Base-by-base conservation (phyloP, 495 filamentous ascomycete genomes). In the Annulohypoxylon bovei region DNA sequence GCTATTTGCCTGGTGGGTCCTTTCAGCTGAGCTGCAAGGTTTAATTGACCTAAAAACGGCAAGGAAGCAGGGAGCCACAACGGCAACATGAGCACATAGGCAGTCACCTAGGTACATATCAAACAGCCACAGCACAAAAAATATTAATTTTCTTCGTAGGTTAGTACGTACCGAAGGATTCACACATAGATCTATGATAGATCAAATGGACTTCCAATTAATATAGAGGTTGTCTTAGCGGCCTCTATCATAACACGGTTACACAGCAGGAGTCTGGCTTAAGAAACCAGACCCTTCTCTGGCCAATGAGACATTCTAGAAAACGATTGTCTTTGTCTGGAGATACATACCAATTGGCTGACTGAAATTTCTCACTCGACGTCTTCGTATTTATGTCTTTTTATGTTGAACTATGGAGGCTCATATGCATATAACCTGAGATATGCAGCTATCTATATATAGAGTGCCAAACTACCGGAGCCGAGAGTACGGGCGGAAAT, bases 291-390 rank as follows among this genome's bases (percentile, higher is more conserved):
- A 1, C 32, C 8, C 33, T 35, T 25, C 14, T 7, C 33, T 12
- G 37, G 9, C 62, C 62, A 65, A 65, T 65, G 32, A 58, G 14
- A 40, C 7, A 12, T 23, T n/a, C 11, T 32, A 53, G 62, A 50
- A 23, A 14, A 8, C 25, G 4, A 37, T 11, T 33, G 16, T 46
- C 12, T 44, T 6, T 8, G 11, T 49, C 52, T 18, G 49, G 6
- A 20, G 28, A 8, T 35, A 9, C 14, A n/a, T 22, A 11, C 30
- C 5, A n/a, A 33, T 18, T 32, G 28, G 50, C n/a, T 9, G 28
- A 35, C 30, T 23, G 28, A 6, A 54, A 33, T 35, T 54, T 1
- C 0, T 33, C 30, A 2, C n/a, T 54, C 18, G 28, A 30, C 11
- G 23, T 25, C 2, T 47, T 23, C 44, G 22, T 25, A 23, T 22